Percentiles rank a stretch among this genome's conserved stretches.
These are phyloP conservation scores for Diutina siamensis DNA, from an alignment of 1,139 yeast species.

Conservation along the genomic window DNA sequence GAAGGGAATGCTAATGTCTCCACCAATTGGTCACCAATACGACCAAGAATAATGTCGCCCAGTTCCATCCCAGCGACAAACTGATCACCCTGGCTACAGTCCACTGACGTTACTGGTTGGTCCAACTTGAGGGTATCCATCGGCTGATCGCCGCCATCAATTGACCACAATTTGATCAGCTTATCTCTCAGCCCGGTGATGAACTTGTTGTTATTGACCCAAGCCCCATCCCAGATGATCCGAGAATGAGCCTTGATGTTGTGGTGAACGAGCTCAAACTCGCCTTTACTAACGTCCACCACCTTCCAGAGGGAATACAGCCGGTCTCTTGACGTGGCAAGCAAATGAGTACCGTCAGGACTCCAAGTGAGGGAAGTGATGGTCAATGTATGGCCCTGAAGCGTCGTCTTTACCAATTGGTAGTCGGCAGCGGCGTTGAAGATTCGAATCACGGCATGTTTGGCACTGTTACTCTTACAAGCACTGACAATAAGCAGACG, in stretches of 20 bases:
- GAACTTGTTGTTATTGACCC: conserved; percentile 53
- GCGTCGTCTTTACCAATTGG: conserved; percentile 27
- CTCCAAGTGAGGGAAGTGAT: conserved; percentile 77
- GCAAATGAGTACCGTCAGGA: conserved; percentile 50
- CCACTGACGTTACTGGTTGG: conserved; percentile 44
- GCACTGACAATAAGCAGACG: conserved; percentile 70
- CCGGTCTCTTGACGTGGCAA: conserved; percentile 87
- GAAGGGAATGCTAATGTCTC: not conserved
- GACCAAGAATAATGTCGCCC: not conserved
- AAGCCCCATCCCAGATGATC: conserved; percentile 91
- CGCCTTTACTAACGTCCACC: conserved; percentile 22
- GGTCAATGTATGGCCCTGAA: conserved; percentile 64
- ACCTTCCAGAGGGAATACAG: conserved; percentile 70
- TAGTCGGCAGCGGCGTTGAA: conserved; percentile 45
- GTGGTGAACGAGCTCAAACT: conserved; percentile 32
- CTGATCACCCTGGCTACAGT: not conserved
- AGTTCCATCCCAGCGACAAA: conserved; percentile 1
- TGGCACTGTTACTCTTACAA: conserved; percentile 76
- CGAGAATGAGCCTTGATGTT: conserved; percentile 73
- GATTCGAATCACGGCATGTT: conserved; percentile 77
- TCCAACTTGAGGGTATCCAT: conserved; percentile 26
- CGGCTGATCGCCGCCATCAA: conserved; percentile 15
- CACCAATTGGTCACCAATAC: not conserved
- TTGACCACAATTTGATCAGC: conserved; percentile 60
- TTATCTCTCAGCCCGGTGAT: conserved; percentile 87